These are phyloP conservation scores for Casuarina equisetifolia DNA, from an alignment of 306 rosid species.

Conservation along the genomic window DNA sequence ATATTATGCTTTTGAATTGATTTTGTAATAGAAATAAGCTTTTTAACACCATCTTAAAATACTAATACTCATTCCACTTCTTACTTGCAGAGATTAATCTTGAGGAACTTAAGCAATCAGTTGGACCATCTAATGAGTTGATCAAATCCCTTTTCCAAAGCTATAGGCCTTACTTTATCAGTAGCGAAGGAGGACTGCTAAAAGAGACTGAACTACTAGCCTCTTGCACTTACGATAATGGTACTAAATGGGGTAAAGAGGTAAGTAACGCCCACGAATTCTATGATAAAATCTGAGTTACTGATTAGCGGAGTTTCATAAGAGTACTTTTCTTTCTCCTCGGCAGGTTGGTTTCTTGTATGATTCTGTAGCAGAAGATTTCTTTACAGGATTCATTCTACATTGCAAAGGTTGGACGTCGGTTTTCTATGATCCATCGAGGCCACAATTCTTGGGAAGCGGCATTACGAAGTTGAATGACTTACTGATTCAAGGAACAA, in stretches of 20 bases:
- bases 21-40: too few species aligned
- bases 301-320: not conserved
- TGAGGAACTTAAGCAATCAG: slow-evolving; percentile 33
- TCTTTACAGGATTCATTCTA: slow-evolving; percentile 52
- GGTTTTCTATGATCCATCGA: slow-evolving; percentile 49
- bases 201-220: too few species aligned
- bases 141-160: slow-evolving; percentile 39
- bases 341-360: slow-evolving; percentile 67
- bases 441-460: slow-evolving; percentile 66
- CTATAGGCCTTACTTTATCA: not conserved
- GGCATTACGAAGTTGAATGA: slow-evolving; percentile 61
- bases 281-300: not conserved
- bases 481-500: slow-evolving; percentile 54
- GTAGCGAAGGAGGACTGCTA: too few species aligned
- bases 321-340: not conserved
- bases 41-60: not conserved
- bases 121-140: slow-evolving; percentile 62
- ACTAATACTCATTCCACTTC: slow-evolving; percentile 4
- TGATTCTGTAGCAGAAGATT: slow-evolving; percentile 55
- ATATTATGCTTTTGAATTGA: not conserved
- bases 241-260: too few species aligned
- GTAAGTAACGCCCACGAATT: not conserved
- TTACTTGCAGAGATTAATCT: slow-evolving; percentile 37
- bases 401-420: slow-evolving; percentile 74
- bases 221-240: too few species aligned